Evolutionary conservation across 2,329 filamentous ascomycete species (phyloP).

Genomic region (Hawksworthiomyces lignivorus): DNA sequence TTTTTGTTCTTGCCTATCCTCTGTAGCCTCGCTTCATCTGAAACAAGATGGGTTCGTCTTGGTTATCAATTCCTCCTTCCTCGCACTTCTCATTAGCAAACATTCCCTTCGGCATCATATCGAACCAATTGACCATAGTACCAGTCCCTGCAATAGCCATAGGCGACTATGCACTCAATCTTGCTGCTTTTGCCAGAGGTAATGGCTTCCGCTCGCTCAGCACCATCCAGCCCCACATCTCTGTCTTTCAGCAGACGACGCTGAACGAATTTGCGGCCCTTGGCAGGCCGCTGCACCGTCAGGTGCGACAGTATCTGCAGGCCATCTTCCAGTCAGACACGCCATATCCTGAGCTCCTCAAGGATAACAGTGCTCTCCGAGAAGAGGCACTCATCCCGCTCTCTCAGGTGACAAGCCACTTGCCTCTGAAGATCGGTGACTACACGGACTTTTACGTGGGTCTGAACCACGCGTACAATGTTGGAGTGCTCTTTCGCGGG

Average conservation of each 20-base stretch:
- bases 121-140: slow-evolving; percentile 33
- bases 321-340: slow-evolving; percentile 57
- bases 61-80: slow-evolving; percentile 20
- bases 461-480: slow-evolving; percentile 62
- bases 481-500: slow-evolving; percentile 55
- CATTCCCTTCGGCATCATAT: slow-evolving; percentile 72
- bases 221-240: slow-evolving; percentile 21
- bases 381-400: slow-evolving; percentile 52
- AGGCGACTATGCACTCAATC: slow-evolving; percentile 59
- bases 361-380: slow-evolving; percentile 51
- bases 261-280: slow-evolving; percentile 58
- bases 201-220: too few species aligned
- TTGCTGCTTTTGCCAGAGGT: slow-evolving; percentile 51
- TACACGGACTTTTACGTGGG: slow-evolving; percentile 85
- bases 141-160: slow-evolving; percentile 57
- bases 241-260: slow-evolving; percentile 22
- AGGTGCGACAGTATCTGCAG: slow-evolving; percentile 64
- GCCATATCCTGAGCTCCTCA: slow-evolving; percentile 51
- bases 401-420: slow-evolving; percentile 53
- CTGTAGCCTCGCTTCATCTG: too few species aligned
- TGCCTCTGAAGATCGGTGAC: slow-evolving; percentile 72
- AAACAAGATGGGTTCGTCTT: too few species aligned
- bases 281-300: slow-evolving; percentile 57
- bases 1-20: too few species aligned
- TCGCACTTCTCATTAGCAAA: slow-evolving; percentile 68